Percentiles rank a stretch among this genome's conserved stretches.
Evolutionary conservation across 495 filamentous ascomycete species (phyloP).

Genomic region (Jackrogersella multiformis): DNA sequence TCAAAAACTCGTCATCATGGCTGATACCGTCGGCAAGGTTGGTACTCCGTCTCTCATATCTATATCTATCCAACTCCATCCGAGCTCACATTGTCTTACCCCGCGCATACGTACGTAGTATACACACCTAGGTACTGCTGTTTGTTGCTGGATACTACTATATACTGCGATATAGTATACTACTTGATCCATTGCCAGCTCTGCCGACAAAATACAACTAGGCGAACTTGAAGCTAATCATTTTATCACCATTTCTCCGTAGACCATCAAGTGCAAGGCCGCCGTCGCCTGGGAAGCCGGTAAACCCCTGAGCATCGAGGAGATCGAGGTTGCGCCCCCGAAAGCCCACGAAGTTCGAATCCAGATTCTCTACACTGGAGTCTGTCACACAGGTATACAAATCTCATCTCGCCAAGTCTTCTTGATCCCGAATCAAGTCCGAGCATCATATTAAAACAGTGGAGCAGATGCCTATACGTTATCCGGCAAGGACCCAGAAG

Average conservation of each 20-base stretch:
- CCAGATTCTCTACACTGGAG: conserved; percentile 94
- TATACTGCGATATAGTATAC: not conserved
- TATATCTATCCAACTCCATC: not conserved
- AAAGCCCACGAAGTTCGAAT: conserved; percentile 96
- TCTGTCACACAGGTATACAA: conserved; percentile 92
- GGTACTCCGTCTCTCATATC: conserved; percentile 15
- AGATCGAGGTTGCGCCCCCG: conserved; percentile 92
- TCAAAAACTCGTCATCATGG: conserved; percentile 49
- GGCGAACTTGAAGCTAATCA: conserved; percentile 17
- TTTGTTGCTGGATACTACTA: not conserved
- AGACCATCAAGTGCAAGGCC: conserved; percentile 74
- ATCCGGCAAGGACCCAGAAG: conserved; percentile 97
- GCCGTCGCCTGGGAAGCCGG: conserved; percentile 96
- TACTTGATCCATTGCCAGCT: not conserved
- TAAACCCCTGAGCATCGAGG: conserved; percentile 86
- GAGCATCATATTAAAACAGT: conserved; percentile 31
- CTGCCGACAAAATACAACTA: not conserved
- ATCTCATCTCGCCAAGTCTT: conserved; percentile 38
- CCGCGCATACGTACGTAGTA: conserved; percentile 35
- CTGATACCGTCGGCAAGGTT: conserved; percentile 61
- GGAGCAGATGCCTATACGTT: conserved; percentile 92
- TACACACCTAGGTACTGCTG: not conserved
- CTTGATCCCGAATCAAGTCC: conserved; percentile 37
- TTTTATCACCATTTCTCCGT: conserved; percentile 9
- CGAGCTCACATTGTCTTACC: conserved; percentile 21